Percentiles rank a stretch among this genome's conserved stretches.
phyloP scores from a whole-genome alignment of 2,329 filamentous ascomycete genomes.

The Fusarium bulbicola region DNA sequence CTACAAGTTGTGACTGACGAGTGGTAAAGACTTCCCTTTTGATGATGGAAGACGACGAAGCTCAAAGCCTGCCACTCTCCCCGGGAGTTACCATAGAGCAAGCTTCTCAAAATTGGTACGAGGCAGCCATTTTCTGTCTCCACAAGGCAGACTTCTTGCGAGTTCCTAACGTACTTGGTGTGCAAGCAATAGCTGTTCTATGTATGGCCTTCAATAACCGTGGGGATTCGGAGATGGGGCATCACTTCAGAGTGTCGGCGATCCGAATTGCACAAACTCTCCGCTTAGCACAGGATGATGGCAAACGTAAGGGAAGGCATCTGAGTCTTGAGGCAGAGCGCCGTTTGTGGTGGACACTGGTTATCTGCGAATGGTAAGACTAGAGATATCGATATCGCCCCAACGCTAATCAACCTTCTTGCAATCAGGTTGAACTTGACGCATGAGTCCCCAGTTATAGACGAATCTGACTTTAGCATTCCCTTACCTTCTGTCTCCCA shows the following conservation, averaged over 20 bases:
- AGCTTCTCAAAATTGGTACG: neutral
- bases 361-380: neutral
- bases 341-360: neutral
- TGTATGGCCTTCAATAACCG: neutral
- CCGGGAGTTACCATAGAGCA: neutral
- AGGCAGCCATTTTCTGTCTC: neutral
- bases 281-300: neutral
- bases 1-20: accelerated
- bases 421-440: neutral
- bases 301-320: accelerated
- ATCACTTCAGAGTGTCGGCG: neutral
- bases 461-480: neutral
- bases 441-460: neutral
- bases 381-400: accelerated
- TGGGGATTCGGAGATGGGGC: neutral
- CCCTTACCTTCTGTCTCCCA: neutral
- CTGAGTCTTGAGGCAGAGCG: neutral
- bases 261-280: neutral
- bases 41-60: neutral
- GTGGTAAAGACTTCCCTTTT: neutral
- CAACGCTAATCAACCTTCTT: neutral
- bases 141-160: neutral
- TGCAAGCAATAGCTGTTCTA: neutral
- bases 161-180: neutral
- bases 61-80: neutral